A percentile compares a stretch with the other conserved stretches of the same genome.
These are phyloP conservation scores for Aspergillus oerlinghausenensis DNA, from an alignment of 2,329 filamentous ascomycete genomes.

Conservation along the genomic window DNA sequence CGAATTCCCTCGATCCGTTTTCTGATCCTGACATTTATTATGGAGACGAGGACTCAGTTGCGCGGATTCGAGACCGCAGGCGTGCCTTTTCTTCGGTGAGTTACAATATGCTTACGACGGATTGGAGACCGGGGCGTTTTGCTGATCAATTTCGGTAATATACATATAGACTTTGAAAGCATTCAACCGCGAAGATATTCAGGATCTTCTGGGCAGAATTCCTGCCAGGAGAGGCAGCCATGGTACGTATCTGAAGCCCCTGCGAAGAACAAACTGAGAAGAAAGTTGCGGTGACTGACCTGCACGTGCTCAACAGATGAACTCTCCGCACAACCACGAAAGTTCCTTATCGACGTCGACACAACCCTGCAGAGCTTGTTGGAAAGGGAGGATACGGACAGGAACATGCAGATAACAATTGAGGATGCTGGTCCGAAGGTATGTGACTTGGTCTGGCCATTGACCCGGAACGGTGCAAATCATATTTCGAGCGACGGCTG, in stretches of 20 bases:
- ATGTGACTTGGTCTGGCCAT: conserved; percentile 5
- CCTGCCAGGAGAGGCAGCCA: conserved; percentile 41
- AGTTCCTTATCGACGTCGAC: conserved; percentile 84
- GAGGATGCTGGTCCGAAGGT: conserved; percentile 93
- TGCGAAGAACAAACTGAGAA: not conserved
- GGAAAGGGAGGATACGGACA: conserved; percentile 85
- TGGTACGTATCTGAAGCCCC: conserved; percentile 27
- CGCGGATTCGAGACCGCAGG: conserved; percentile 43
- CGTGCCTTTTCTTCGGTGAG: conserved; percentile 56
- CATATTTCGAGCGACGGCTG: not conserved
- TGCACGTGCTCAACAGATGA: conserved; percentile 57
- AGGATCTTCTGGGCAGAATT: conserved; percentile 29
- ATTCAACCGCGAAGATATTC: conserved; percentile 34
- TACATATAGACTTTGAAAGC: conserved; percentile 30
- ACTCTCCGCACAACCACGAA: conserved; percentile 61
- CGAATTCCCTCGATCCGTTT: conserved; percentile 51
- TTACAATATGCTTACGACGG: conserved; percentile 8
- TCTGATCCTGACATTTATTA: conserved; percentile 58
- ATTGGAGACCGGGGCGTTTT: conserved; percentile 12
- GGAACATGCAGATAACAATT: conserved; percentile 95
- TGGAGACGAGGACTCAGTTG: conserved; percentile 47
- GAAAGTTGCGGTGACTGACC: conserved; percentile 9
- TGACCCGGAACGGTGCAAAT: not conserved
- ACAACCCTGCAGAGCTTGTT: conserved; percentile 73
- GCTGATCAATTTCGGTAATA: conserved; percentile 8